Conservation (phyloP, 805 yeast species). For the Jamesozyma hellenica region DNA sequence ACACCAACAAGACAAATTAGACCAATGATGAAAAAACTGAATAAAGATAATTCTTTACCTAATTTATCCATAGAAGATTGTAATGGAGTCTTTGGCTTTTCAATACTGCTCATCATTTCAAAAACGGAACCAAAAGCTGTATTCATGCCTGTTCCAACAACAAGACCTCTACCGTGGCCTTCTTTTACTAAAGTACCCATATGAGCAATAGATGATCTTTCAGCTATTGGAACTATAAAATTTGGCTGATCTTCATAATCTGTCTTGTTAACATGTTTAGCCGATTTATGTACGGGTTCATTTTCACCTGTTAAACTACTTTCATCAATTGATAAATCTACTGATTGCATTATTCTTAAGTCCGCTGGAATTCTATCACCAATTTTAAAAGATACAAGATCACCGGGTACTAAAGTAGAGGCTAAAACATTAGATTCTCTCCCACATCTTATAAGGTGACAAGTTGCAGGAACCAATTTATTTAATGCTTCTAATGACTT, state of each 20-base stretch:
- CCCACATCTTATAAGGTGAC: slow-evolving; percentile 79
- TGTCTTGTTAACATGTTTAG: slow-evolving; percentile 34
- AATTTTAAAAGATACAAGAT: slow-evolving; percentile 74
- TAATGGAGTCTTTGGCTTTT: slow-evolving; percentile 96
- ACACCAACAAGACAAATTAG: slow-evolving; percentile 82
- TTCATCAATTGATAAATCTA: slow-evolving; percentile 80
- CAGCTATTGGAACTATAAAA: slow-evolving; percentile 46
- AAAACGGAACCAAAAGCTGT: slow-evolving; percentile 94
- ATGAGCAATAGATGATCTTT: slow-evolving; percentile 71
- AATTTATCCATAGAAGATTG: slow-evolving; percentile 92
- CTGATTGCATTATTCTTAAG: slow-evolving; percentile 66
- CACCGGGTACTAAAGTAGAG: slow-evolving; percentile 88
- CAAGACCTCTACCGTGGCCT: slow-evolving; percentile 94
- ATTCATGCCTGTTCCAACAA: slow-evolving; percentile 76
- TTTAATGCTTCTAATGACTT: slow-evolving; percentile 88
- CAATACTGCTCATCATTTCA: slow-evolving; percentile 89
- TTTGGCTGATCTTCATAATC: slow-evolving; percentile 22
- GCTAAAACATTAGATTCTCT: slow-evolving; percentile 76
- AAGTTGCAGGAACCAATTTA: slow-evolving; percentile 92
- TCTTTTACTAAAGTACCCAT: slow-evolving; percentile 97
- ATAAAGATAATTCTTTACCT: slow-evolving; percentile 79
- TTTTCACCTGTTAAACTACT: slow-evolving; percentile 94
- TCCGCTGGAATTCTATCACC: slow-evolving; percentile 98
- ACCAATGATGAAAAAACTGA: slow-evolving; percentile 82
- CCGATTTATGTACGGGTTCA: slow-evolving; percentile 65